A percentile compares a stretch with the other conserved stretches of the same genome.
phyloP scores from a whole-genome alignment of 768 basidiomycete genomes.

The Kwoniella sp. region DNA sequence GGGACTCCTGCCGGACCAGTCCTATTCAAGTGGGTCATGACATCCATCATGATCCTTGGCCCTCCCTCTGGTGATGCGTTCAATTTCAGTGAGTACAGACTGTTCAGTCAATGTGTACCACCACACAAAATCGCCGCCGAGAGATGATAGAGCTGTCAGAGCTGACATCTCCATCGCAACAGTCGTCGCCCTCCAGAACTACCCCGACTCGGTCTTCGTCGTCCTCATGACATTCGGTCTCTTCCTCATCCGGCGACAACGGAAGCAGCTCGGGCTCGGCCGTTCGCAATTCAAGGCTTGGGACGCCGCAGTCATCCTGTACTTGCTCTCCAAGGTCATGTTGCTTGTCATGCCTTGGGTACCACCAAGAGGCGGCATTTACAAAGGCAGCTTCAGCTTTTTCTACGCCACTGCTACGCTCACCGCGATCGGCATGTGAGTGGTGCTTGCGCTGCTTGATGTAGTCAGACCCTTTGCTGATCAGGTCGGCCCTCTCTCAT shows the following conservation, averaged over 20 bases:
- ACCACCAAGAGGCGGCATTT: conserved; percentile 44
- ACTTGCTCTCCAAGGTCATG: conserved; percentile 45
- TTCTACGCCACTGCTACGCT: conserved; percentile 26
- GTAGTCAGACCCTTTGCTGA: too few relatives aligned
- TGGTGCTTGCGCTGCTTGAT: neutral
- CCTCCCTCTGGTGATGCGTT: conserved; percentile 75
- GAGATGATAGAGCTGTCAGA: too few relatives aligned
- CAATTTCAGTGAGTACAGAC: conserved; percentile 58
- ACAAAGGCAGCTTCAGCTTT: conserved; percentile 47
- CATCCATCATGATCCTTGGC: conserved; percentile 62
- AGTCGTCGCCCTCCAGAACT: conserved; percentile 28
- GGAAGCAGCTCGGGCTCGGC: conserved; percentile 37
- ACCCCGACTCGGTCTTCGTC: conserved; percentile 44
- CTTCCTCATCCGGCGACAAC: conserved; percentile 51
- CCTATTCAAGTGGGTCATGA: conserved; percentile 66
- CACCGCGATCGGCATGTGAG: conserved; percentile 29
- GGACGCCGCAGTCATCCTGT: conserved; percentile 33
- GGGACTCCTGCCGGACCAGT: conserved; percentile 68
- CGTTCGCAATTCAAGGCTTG: conserved; percentile 34
- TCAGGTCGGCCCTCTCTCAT: too few relatives aligned
- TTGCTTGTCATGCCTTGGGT: conserved; percentile 56
- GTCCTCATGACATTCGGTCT: conserved; percentile 49
- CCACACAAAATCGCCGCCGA: too few relatives aligned
- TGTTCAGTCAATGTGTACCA: too few relatives aligned
- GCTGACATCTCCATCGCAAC: too few relatives aligned